These are phyloP conservation scores for Aspergillus conjunctus DNA, from an alignment of 495 filamentous ascomycete genomes.

Conservation along the genomic window DNA sequence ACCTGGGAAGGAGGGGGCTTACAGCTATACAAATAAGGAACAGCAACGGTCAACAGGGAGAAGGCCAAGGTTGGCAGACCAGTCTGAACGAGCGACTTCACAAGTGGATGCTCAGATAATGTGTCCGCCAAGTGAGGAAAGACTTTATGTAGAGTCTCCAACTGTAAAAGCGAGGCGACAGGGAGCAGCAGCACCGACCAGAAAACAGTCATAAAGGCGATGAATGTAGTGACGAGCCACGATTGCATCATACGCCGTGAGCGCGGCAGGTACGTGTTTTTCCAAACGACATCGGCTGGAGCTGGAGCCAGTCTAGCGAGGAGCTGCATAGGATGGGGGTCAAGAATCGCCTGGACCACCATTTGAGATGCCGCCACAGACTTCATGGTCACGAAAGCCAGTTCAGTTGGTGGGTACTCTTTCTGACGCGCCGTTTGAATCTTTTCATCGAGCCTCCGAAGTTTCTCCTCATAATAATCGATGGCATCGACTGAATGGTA, in stretches of 20 bases:
- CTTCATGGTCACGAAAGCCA: constrained; percentile 97
- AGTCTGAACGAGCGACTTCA: constrained; percentile 78
- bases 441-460: constrained; percentile 78
- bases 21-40: constrained; percentile 95
- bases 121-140: constrained; percentile 68
- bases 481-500: constrained; percentile 83
- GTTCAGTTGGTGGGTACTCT: constrained; percentile 72
- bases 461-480: constrained; percentile 86
- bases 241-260: constrained; percentile 69
- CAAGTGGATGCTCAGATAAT: constrained; percentile 65
- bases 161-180: constrained; percentile 74
- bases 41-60: constrained; percentile 82
- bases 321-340: constrained; percentile 83
- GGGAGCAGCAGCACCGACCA: constrained; percentile 87
- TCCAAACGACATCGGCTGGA: constrained; percentile 88
- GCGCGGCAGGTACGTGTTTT: constrained; percentile 85
- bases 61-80: constrained; percentile 83
- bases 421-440: constrained; percentile 72
- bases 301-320: constrained; percentile 83
- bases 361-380: constrained; percentile 92
- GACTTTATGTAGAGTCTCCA: constrained; percentile 73
- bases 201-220: constrained; percentile 79
- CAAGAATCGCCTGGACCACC: constrained; percentile 89
- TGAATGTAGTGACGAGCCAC: constrained; percentile 80
- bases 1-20: constrained; percentile 26